Percentiles rank a stretch among this genome's conserved stretches.
These are phyloP conservation scores for Fusarium torreyae DNA, from an alignment of 2,329 filamentous ascomycete species.

Conservation along the genomic window DNA sequence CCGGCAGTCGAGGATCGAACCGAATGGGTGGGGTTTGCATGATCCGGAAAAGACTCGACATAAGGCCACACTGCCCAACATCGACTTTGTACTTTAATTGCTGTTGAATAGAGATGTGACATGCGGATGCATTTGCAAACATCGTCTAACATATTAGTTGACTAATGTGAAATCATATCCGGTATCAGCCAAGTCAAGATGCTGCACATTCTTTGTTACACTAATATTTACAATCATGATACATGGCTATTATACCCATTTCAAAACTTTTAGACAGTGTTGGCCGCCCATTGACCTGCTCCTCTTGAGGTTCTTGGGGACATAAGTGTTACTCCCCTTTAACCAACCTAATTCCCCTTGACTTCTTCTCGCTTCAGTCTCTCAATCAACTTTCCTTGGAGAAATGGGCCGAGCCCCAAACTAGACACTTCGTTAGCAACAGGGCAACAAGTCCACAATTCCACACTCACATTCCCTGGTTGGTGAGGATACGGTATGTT, in stretches of 20 bases:
- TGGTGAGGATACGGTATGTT: conserved; percentile 75
- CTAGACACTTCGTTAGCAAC: conserved; percentile 47
- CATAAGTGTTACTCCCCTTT: not conserved
- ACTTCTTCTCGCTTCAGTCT: conserved; percentile 67
- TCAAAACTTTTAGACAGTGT: not conserved
- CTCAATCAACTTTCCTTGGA: conserved; percentile 68
- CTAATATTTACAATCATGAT: conserved; percentile 25
- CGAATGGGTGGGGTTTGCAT: not conserved
- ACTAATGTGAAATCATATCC: not conserved
- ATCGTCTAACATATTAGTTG: not conserved
- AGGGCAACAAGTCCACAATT: not conserved
- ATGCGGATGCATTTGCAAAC: not conserved
- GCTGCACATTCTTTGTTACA: conserved; percentile 11
- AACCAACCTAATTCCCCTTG: conserved; percentile 52
- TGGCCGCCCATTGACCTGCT: not conserved
- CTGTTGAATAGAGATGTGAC: not conserved
- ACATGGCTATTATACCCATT: conserved; percentile 2
- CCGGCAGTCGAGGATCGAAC: not conserved
- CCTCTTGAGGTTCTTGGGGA: not conserved
- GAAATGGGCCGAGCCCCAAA: conserved; percentile 58
- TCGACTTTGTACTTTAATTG: not conserved
- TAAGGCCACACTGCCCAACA: not conserved
- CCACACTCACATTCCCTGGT: conserved; percentile 76
- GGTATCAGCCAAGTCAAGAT: not conserved
- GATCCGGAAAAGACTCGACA: not conserved